Evolutionary conservation across 2,329 filamentous ascomycete species (phyloP), one percentile per base, ranked within the genome.

Genomic region (Fusarium sp.): DNA sequence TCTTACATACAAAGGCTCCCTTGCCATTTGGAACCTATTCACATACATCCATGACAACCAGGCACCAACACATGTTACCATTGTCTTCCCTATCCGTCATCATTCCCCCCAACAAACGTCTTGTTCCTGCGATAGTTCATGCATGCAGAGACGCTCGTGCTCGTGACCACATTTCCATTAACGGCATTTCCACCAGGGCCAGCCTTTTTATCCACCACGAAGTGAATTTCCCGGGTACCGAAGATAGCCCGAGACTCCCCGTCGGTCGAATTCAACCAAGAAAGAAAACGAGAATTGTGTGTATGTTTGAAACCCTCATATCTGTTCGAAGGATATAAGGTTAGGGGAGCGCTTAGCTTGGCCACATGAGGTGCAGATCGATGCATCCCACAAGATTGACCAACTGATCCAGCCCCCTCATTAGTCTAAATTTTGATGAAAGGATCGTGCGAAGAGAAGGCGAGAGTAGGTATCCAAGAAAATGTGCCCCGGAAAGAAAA

Each of bases 361-460:
- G 50, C 51, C 31, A 36, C 38, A 23, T 36, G 27, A 29, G 18
- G 42, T 36, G 54, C 38, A 51, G 62, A 62, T 42, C 53, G 16
- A 60, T 25, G 51, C 53, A 65, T 40, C 38, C 36, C 38, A 56
- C 54, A 46, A 16, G 61, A 38, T 38, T 50, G 60, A 33, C 58
- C 54, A 69, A 51, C 61, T 29, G 13, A 58, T 38, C 27, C 38
- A 56, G 51, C 50, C 50, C 55, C 59, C 57, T 51, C 31, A 68
- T 65, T 66, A 65, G 51, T 66, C 61, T 53, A 63, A 50, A 50
- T 25, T 51, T 40, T 57, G 58, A 49, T 46, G 16, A 50, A 69
- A 53, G 61, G 64, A 69, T 62, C 54, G 66, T 57, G 16, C 29
- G 46, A 64, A 68, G 44, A 50, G 44, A 63, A 62, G 16, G 31